A percentile compares a stretch with the other conserved stretches of the same genome.
Conservation (phyloP, 2,329 filamentous ascomycete species). For the Aureobasidium lini region DNA sequence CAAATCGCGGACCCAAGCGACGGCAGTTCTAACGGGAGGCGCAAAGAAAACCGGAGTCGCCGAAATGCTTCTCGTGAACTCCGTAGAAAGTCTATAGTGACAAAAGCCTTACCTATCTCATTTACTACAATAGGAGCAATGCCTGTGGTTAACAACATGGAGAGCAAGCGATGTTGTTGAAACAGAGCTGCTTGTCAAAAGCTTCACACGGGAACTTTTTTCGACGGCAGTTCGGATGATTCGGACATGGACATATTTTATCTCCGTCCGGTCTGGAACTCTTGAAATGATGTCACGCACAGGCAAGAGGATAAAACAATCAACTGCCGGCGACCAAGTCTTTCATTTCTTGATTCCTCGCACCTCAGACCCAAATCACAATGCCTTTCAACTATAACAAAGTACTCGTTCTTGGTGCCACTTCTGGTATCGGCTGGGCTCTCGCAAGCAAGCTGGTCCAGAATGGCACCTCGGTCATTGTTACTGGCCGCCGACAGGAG, state of each 20-base stretch:
- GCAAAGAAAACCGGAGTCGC: neutral
- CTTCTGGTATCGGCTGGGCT: constrained; percentile 44
- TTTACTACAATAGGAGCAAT: no score
- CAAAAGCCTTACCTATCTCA: no score
- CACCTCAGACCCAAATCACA: neutral
- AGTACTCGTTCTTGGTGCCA: constrained; percentile 48
- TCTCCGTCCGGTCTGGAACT: neutral
- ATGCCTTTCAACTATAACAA: constrained; percentile 45
- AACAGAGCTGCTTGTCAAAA: neutral
- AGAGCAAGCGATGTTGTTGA: no score
- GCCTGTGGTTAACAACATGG: no score
- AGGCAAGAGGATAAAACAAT: neutral
- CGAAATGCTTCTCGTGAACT: neutral
- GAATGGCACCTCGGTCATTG: constrained; percentile 41
- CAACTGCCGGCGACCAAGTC: neutral
- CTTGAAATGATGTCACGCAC: neutral
- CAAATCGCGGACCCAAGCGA: neutral
- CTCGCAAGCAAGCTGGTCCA: constrained; percentile 43
- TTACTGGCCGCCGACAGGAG: constrained; percentile 45
- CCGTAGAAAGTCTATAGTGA: neutral
- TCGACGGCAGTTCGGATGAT: neutral
- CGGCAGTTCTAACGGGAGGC: neutral
- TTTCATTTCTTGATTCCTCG: neutral
- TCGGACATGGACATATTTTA: neutral
- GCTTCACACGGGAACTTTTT: neutral